Evolutionary conservation across 352 stramenopile species (phyloP).

Genomic region (Phytophthora lateralis): DNA sequence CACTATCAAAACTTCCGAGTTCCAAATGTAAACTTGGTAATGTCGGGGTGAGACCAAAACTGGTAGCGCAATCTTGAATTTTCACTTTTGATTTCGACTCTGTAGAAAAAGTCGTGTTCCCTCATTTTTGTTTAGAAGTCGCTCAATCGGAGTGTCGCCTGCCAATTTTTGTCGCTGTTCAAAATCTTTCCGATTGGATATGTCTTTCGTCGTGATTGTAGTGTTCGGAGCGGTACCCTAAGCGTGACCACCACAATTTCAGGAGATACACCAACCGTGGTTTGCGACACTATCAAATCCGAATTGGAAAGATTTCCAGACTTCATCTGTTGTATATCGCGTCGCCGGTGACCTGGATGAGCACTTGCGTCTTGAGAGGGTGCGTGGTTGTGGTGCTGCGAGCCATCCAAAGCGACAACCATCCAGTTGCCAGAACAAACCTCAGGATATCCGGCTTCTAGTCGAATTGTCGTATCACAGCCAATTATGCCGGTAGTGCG

Average conservation of each 20-base stretch:
- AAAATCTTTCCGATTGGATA: neutral
- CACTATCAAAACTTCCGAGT: conserved; percentile 2
- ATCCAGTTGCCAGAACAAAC: neutral
- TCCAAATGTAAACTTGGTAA: neutral
- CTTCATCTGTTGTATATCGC: neutral
- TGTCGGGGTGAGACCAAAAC: too few species aligned
- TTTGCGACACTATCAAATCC: conserved; percentile 1
- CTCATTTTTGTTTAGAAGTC: neutral
- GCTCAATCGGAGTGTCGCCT: neutral
- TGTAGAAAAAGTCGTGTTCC: neutral
- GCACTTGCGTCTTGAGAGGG: neutral
- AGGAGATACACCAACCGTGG: neutral
- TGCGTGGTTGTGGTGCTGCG: neutral
- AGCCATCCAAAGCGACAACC: conserved; percentile 2
- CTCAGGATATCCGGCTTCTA: neutral
- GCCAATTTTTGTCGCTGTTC: neutral
- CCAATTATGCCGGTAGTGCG: conserved; percentile 3
- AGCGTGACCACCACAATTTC: neutral
- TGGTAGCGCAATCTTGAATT: neutral
- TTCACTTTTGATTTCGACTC: neutral
- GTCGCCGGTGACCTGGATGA: neutral
- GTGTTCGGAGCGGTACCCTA: neutral
- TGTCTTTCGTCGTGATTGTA: neutral
- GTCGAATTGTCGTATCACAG: conserved; percentile 7
- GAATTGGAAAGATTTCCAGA: neutral